Conservation (phyloP, 495 filamentous ascomycete species). For the Lasiosphaeriaceae sp. region DNA sequence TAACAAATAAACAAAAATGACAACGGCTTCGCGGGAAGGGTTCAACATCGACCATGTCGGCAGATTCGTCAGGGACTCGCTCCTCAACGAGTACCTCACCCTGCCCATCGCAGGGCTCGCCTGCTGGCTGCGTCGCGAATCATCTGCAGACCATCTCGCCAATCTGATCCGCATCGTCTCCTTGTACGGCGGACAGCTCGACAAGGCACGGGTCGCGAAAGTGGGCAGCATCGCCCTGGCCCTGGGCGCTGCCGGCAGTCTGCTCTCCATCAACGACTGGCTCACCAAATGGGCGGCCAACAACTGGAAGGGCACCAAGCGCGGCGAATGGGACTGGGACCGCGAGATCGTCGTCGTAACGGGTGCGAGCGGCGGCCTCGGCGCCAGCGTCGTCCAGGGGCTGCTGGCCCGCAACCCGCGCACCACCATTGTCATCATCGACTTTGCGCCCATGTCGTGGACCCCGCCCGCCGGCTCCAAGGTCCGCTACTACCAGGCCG, state of each 20-base stretch:
- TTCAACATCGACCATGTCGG: slow-evolving; percentile 21
- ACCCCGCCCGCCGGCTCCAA: slow-evolving; percentile 4
- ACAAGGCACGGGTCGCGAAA: neutral
- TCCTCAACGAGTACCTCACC: slow-evolving; percentile 20
- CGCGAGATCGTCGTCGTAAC: slow-evolving; percentile 28
- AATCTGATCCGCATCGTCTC: slow-evolving; percentile 2
- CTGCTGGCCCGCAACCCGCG: slow-evolving; percentile 18
- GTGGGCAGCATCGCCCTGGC: slow-evolving; percentile 9
- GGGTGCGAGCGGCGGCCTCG: slow-evolving; percentile 24
- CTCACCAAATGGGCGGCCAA: slow-evolving; percentile 27
- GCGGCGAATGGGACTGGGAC: slow-evolving; percentile 23
- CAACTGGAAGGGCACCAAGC: slow-evolving; percentile 19
- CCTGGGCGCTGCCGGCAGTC: slow-evolving; percentile 12
- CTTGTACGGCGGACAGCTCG: neutral
- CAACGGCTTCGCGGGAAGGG: slow-evolving; percentile 11
- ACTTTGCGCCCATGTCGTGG: slow-evolving; percentile 20
- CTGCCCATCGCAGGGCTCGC: slow-evolving; percentile 18
- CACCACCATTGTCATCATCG: slow-evolving; percentile 18
- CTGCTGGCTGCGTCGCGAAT: slow-evolving; percentile 4
- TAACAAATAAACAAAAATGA: neutral
- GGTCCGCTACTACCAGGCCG: slow-evolving; percentile 24
- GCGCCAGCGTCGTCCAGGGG: slow-evolving; percentile 13
- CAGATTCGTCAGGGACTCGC: slow-evolving; percentile 13
- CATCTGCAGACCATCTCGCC: slow-evolving; percentile 5
- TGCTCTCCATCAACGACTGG: slow-evolving; percentile 17